Evolutionary conservation across 2,329 filamentous ascomycete genomes (phyloP), one percentile per base, ranked within the genome.

Genomic region (Onygenales sp.): DNA sequence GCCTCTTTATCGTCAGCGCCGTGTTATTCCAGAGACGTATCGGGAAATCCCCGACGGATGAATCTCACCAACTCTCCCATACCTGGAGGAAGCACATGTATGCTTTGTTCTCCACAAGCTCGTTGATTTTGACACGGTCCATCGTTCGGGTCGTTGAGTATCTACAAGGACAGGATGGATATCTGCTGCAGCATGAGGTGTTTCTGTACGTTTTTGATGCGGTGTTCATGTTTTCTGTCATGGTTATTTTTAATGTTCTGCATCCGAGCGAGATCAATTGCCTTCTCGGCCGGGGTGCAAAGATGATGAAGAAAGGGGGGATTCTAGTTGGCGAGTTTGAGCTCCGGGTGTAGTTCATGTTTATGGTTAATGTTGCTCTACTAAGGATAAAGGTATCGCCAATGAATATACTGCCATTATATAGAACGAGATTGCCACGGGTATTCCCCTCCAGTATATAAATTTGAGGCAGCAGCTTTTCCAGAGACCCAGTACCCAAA

Each of bases 1-100:
- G 68, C 31, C 62, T 81, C 42, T 84, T 84, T 60, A 64, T 77
- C 43, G 54, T 72, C 8, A 72, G 73, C 4, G 71, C 77, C 0
- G 55, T 70, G 2, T 50, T 75, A 0, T 81, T 81, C 65, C 74
- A 81, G 56, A 43, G 56, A 2, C 68, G 74, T 3, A 63, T 77
- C 6, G 49, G 37, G 1, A 59, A 56, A 6, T 34, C 58, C 4
- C 67, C 68, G 0, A 68, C 64, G 37, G 49, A 56, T 52, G 52
- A 42, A 1, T 56, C 61, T 2, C 21, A 32, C 3, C 17, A 65
- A 21, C 34, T 32, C 14, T n/a, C 21, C 2, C 10, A 53, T 36
- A 51, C 55, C 32, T 73, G 70, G 69, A 63, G 62, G 49, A 55
- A 44, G 21, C 57, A 70, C 17, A 58, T 72, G 9, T 65, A 65